Evolutionary conservation across 352 stramenopile species (phyloP).

Genomic region (Aphanomyces astaci): DNA sequence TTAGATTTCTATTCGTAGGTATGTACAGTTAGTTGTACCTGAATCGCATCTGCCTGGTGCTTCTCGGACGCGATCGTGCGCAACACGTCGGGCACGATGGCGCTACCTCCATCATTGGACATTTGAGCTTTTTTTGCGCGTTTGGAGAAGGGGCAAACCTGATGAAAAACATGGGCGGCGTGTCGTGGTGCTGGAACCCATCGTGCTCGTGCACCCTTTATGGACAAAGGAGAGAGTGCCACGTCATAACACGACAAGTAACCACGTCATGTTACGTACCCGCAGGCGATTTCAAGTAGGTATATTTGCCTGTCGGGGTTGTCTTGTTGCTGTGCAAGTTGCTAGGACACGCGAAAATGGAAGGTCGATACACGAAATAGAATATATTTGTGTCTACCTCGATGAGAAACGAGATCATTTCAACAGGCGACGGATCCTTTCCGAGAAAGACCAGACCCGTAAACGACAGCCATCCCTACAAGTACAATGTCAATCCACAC

Average conservation of each 20-base stretch:
- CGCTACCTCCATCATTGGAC: background rate
- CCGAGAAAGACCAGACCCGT: slow-evolving; percentile 7
- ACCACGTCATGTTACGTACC: background rate
- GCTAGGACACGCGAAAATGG: background rate
- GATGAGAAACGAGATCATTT: background rate
- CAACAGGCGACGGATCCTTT: background rate
- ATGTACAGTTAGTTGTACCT: background rate
- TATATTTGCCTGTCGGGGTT: slow-evolving; percentile 5
- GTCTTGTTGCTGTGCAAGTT: background rate
- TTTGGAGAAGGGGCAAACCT: too few species aligned
- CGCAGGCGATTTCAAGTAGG: slow-evolving; percentile 1
- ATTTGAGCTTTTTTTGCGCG: too few species aligned
- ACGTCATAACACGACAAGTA: too few species aligned
- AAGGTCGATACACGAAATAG: background rate
- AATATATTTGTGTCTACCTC: background rate
- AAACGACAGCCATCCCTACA: slow-evolving; percentile 17
- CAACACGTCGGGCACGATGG: background rate
- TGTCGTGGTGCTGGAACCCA: background rate
- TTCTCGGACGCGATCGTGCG: background rate
- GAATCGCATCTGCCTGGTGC: background rate
- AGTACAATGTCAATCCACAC: too few species aligned
- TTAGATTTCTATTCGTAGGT: too few species aligned
- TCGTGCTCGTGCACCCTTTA: background rate
- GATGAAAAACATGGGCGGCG: slow-evolving; percentile 9
- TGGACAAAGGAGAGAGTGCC: background rate